Evolutionary conservation across 495 filamentous ascomycete genomes (phyloP).

Genomic region (Podospora bellae-mahoneyi): DNA sequence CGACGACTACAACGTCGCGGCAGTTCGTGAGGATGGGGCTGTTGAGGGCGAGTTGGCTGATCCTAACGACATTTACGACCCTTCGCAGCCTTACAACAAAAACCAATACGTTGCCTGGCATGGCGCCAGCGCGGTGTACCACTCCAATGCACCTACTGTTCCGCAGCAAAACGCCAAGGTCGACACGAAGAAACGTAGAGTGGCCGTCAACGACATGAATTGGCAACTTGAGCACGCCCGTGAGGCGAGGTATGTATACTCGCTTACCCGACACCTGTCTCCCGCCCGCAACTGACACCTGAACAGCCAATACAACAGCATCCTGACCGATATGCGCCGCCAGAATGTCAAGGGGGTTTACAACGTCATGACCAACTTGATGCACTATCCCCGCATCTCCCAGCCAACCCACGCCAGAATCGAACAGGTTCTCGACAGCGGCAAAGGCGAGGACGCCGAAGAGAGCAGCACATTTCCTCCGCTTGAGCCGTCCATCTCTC

Average conservation of each 20-base stretch:
- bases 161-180: constrained; percentile 73
- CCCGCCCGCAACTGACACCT: background rate
- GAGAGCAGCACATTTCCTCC: constrained; percentile 55
- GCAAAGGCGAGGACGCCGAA: constrained; percentile 26
- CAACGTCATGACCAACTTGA: constrained; percentile 86
- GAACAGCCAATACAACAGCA: constrained; percentile 75
- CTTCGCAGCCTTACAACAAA: constrained; percentile 78
- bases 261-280: background rate
- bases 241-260: constrained; percentile 68
- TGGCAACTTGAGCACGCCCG: constrained; percentile 95
- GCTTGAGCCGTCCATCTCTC: constrained; percentile 60
- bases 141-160: constrained; percentile 72
- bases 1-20: constrained; percentile 86
- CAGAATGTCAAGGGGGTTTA: constrained; percentile 74
- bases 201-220: constrained; percentile 91
- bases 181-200: constrained; percentile 71
- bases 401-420: constrained; percentile 85
- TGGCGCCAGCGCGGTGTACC: constrained; percentile 91
- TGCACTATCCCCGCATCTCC: constrained; percentile 82
- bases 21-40: constrained; percentile 72
- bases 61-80: constrained; percentile 70
- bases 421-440: constrained; percentile 55
- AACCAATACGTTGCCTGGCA: constrained; percentile 99
- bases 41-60: constrained; percentile 89
- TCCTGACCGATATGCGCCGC: constrained; percentile 60